phyloP scores from a whole-genome alignment of 106 monocot genomes.

The Hemerocallis citrina region DNA sequence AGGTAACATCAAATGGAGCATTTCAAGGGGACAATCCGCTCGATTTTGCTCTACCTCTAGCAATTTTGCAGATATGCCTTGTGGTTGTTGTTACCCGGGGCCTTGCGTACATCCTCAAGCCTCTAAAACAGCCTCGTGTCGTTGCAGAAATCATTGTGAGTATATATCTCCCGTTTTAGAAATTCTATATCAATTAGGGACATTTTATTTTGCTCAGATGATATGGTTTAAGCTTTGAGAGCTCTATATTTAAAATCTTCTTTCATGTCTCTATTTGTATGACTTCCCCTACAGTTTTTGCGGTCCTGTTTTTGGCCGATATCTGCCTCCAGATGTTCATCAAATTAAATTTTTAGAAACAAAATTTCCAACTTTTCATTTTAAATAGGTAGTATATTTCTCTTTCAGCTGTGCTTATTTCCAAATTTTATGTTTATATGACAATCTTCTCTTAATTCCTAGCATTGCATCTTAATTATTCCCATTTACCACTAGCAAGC shows the following conservation, averaged over 20 bases:
- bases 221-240: neutral
- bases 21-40: constrained; percentile 26
- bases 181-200: neutral
- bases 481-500: neutral
- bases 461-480: neutral
- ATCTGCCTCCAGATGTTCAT: no score
- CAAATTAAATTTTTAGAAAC: neutral
- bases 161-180: neutral
- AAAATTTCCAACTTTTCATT: no score
- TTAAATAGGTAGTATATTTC: neutral
- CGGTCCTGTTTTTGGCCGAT: no score
- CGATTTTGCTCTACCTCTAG: constrained; percentile 16
- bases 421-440: neutral
- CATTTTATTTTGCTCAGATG: neutral
- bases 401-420: neutral
- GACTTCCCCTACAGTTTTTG: no score
- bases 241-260: neutral
- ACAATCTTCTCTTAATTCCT: neutral
- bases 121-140: constrained; percentile 24
- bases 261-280: neutral
- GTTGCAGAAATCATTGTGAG: constrained; percentile 30
- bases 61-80: constrained; percentile 24
- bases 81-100: constrained; percentile 19
- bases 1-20: constrained; percentile 18
- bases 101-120: constrained; percentile 22